Evolutionary conservation across 148 eudicot species (phyloP).

Genomic region (Bassia scoparia): DNA sequence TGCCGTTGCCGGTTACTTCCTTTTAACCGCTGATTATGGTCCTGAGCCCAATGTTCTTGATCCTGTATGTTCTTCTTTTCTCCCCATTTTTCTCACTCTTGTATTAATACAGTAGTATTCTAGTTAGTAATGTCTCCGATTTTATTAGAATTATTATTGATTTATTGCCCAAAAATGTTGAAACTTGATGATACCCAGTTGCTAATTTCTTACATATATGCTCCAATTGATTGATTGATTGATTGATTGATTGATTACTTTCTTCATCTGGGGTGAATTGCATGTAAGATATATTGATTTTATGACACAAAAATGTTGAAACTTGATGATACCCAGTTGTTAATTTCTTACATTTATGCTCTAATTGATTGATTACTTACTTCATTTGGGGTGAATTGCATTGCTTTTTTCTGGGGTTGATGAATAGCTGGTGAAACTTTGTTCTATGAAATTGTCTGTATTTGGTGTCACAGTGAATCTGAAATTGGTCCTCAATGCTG

Average conservation of each 20-base stretch:
- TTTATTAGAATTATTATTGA: background rate
- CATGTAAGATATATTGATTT: too few relatives aligned
- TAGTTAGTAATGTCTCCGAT: background rate
- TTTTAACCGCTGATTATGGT: conserved; percentile 74
- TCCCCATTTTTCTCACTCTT: background rate
- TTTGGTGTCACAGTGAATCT: background rate
- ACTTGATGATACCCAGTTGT: background rate
- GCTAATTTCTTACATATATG: background rate
- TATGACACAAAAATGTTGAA: too few relatives aligned
- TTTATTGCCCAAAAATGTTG: too few relatives aligned
- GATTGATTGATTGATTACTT: background rate
- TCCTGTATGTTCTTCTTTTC: conserved; percentile 39
- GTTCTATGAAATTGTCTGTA: background rate
- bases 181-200: conserved; percentile 2
- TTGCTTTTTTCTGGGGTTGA: background rate
- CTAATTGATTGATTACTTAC: conserved; percentile 1
- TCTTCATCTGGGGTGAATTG: background rate
- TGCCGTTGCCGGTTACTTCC: conserved; percentile 56
- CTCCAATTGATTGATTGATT: too few relatives aligned
- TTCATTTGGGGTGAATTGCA: background rate
- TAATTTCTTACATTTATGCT: background rate
- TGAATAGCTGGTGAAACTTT: background rate
- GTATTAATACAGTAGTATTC: background rate
- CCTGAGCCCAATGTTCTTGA: conserved; percentile 66
- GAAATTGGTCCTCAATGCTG: background rate